A percentile compares a stretch with the other conserved stretches of the same genome.
Evolutionary conservation across 257 asterid genomes (phyloP).

Genomic region (Solanum habrochaites): DNA sequence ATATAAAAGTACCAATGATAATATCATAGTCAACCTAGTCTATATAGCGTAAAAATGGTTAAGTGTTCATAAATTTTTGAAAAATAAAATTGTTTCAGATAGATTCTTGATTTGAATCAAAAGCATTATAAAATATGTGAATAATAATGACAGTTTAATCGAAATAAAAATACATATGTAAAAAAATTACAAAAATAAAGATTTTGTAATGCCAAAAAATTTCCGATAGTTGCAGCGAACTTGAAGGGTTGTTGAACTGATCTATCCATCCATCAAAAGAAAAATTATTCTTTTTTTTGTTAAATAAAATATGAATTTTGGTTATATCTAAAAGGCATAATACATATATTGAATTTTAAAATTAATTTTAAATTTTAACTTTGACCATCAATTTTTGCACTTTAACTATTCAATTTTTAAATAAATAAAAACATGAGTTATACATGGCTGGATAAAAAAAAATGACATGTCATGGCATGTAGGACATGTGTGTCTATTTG

Average conservation of each 20-base stretch:
- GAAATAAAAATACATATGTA: background rate
- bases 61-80: background rate
- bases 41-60: background rate
- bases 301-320: background rate
- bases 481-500: too few relatives aligned
- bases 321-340: background rate
- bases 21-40: background rate
- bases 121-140: background rate
- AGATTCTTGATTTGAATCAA: background rate
- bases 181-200: background rate
- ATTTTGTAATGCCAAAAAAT: conserved; percentile 3
- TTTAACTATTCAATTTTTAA: too few relatives aligned
- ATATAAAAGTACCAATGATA: background rate
- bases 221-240: conserved; percentile 44
- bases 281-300: background rate
- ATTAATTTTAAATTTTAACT: too few relatives aligned
- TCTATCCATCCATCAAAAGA: conserved; percentile 18
- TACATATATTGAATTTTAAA: too few relatives aligned
- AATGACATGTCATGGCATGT: too few relatives aligned
- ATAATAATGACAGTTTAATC: background rate
- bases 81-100: background rate
- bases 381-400: too few relatives aligned
- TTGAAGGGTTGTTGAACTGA: conserved; percentile 39
- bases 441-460: too few relatives aligned
- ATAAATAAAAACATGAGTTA: too few relatives aligned